Percentiles rank a stretch among this genome's conserved stretches.
Conservation (phyloP, 441 rosid species). For the Oxalis stricta region DNA sequence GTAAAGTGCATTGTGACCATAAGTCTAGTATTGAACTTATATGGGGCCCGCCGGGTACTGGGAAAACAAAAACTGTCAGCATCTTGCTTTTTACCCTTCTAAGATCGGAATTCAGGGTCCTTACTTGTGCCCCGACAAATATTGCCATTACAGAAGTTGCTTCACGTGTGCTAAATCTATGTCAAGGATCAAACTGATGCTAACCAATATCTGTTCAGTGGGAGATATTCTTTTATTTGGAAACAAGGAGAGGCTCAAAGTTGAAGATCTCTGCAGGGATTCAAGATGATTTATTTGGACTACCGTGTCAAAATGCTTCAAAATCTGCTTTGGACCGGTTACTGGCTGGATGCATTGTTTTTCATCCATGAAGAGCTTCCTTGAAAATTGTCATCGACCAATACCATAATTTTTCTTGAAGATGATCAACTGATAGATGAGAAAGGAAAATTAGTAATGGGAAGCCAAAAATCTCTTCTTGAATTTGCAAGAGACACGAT, state of each 20-base stretch:
- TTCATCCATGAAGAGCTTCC: constrained; percentile 15
- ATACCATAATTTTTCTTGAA: constrained; percentile 19
- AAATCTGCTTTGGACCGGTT: constrained; percentile 15
- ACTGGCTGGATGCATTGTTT: constrained; percentile 20
- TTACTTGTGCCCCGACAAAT: constrained; percentile 52
- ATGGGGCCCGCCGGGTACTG: constrained; percentile 74
- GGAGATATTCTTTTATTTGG: constrained; percentile 33
- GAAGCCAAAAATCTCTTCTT: constrained; percentile 11
- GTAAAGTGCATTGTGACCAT: constrained; percentile 16
- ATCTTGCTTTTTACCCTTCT: constrained; percentile 26
- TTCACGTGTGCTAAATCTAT: constrained; percentile 21
- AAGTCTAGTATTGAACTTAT: constrained; percentile 27
- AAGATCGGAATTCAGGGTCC: constrained; percentile 20
- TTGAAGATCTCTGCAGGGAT: constrained; percentile 14
- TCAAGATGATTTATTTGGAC: constrained; percentile 27
- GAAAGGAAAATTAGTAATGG: neutral
- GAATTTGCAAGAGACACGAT: constrained; percentile 19
- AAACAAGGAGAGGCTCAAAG: constrained; percentile 15
- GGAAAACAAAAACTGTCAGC: constrained; percentile 44
- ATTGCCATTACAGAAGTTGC: constrained; percentile 38
- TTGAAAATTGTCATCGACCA: constrained; percentile 19
- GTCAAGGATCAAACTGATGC: constrained; percentile 13
- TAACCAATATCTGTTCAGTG: constrained; percentile 4
- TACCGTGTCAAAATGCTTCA: constrained; percentile 17
- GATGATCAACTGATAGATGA: constrained; percentile 10